Evolutionary conservation across 139 green algal species (phyloP), one percentile per base, ranked within the genome.

Genomic region (Chlorella sp.): DNA sequence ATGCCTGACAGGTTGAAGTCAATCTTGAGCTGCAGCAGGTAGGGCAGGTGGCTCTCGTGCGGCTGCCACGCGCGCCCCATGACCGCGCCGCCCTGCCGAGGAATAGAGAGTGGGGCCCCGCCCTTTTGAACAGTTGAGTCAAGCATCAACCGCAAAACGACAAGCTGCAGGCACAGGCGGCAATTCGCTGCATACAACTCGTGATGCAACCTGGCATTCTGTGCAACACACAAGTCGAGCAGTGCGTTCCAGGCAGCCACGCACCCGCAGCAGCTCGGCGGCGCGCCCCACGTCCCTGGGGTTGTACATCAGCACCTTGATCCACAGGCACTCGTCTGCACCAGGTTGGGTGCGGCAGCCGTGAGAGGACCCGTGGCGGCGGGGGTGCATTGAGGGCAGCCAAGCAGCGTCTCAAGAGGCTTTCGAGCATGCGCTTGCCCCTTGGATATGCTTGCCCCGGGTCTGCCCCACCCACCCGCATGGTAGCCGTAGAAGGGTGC

Each of bases 1-100:
- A 99, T 99, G 62, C 96, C 96, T 26, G 92, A 87, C 80, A 99
- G 89, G 86, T 99, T 99, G 89, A 95, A 94, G 87, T 99, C 96
- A 24, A 98, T 92, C 93, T 98, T 98, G 82, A 99, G 83, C 85
- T 99, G 96, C 79, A 99, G 92, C 76, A 99, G 85, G 88, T 94
- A 99, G 38, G 96, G 97, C 24, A 99, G 86, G 90, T 99, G 96
- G 2, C 93, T 87, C 85, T 99, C 96, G 84, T 98, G 94, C 0
- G 95, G 93, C 89, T 98, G 94, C 67, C 97, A 96, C 9, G 64
- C 69, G 2, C 92, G 82, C 0, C 91, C 91, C 77, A 98, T 70
- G 9, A 99, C 85, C 7, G 88, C 92, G 2, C 96, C 96, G n/a
- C 68, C 86, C 76, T 96, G 91, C 85, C 96, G 1, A 22, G 51